phyloP scores from a whole-genome alignment of 1,139 yeast genomes.

The Protomyces inouyei region DNA sequence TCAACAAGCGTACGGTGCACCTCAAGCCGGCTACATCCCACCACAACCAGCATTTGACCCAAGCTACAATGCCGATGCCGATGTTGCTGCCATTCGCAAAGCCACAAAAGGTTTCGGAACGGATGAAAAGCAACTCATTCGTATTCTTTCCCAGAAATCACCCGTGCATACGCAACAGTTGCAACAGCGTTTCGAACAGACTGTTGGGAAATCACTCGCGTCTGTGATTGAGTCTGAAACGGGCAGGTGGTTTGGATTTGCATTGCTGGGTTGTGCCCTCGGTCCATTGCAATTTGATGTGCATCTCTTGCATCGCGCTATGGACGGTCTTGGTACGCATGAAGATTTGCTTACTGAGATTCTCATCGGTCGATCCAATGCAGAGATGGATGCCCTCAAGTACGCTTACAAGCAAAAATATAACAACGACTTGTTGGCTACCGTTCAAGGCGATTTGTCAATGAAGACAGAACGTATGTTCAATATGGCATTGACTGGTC shows the following conservation, averaged over 20 bases:
- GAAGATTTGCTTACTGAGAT: constrained; percentile 34
- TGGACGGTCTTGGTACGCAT: constrained; percentile 33
- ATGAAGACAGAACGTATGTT: constrained; percentile 34
- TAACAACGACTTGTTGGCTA: constrained; percentile 29
- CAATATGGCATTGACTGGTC: constrained; percentile 31
- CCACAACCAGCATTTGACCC: constrained; percentile 23
- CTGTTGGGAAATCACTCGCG: constrained; percentile 31
- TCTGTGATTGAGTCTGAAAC: constrained; percentile 33
- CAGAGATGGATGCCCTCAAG: constrained; percentile 33
- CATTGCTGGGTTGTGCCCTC: constrained; percentile 30
- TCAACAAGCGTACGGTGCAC: constrained; percentile 6
- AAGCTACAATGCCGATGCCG: constrained; percentile 37
- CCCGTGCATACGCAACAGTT: constrained; percentile 32
- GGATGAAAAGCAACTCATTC: constrained; percentile 33
- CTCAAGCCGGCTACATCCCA: constrained; percentile 10
- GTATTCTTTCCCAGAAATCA: constrained; percentile 29
- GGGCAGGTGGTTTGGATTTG: constrained; percentile 31
- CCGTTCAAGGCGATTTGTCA: constrained; percentile 33
- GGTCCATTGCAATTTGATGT: constrained; percentile 34
- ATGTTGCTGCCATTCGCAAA: constrained; percentile 31
- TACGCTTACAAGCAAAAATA: constrained; percentile 31
- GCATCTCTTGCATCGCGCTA: constrained; percentile 30
- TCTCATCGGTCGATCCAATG: constrained; percentile 32
- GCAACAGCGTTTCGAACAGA: constrained; percentile 29
- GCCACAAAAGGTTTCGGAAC: constrained; percentile 35